Evolutionary conservation across 1,284 basidiomycete genomes (phyloP).

Genomic region (Sporisorium reilianum): DNA sequence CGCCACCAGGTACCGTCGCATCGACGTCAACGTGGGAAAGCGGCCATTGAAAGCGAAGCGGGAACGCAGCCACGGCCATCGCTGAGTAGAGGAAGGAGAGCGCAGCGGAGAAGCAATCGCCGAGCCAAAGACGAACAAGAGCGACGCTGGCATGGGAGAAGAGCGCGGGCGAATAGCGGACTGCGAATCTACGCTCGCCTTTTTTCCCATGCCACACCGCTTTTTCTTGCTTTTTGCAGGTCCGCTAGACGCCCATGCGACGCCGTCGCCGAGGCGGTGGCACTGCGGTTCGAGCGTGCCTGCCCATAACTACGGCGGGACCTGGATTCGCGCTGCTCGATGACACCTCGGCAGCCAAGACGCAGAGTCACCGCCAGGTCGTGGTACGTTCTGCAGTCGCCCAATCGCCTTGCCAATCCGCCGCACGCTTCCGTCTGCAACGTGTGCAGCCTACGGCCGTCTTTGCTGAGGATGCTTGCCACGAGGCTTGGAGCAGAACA

Average conservation of each 20-base stretch:
- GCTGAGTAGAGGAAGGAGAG: not conserved
- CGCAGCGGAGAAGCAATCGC: not conserved
- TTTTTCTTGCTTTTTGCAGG: constrained; percentile 4
- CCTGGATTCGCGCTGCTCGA: constrained; percentile 9
- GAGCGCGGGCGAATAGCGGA: constrained; percentile 1
- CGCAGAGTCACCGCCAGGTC: constrained; percentile 1
- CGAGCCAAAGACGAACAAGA: not conserved
- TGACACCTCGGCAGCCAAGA: constrained; percentile 1
- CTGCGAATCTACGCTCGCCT: not conserved
- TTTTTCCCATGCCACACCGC: constrained; percentile 17
- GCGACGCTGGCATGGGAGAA: no score
- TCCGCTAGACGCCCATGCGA: constrained; percentile 25
- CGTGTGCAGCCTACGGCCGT: not conserved
- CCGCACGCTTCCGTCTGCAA: not conserved
- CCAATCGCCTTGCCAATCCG: not conserved
- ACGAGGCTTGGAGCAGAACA: not conserved
- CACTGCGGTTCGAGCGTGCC: constrained; percentile 1
- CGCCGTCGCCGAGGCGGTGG: constrained; percentile 18
- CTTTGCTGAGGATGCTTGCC: constrained; percentile 1
- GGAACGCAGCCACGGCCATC: not conserved
- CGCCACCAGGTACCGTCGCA: not conserved
- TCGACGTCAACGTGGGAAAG: not conserved
- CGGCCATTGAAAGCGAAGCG: not conserved
- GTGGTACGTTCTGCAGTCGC: not conserved
- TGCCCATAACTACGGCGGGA: constrained; percentile 10